Conservation (phyloP, 2,329 filamentous ascomycete genomes). For the Cercospora janseana region DNA sequence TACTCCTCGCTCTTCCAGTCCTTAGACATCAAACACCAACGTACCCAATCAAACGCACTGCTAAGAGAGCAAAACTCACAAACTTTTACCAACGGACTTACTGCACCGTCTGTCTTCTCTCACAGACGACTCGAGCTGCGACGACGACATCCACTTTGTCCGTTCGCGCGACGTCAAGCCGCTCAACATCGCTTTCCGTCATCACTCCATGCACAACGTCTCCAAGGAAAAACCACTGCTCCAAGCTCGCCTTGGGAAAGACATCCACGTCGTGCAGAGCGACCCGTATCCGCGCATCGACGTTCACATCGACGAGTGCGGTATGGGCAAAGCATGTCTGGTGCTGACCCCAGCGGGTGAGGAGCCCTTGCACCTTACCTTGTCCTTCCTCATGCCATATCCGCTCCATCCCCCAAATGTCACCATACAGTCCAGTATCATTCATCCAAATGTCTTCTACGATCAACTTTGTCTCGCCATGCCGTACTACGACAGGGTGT, state of each 20-base stretch:
- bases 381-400: conserved; percentile 21
- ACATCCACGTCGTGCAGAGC: conserved; percentile 25
- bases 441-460: conserved; percentile 28
- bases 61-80: too few relatives aligned
- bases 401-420: conserved; percentile 23
- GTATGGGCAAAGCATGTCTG: conserved; percentile 24
- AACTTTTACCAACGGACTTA: too few relatives aligned
- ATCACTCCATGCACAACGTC: neutral
- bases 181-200: conserved; percentile 5
- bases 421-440: conserved; percentile 22
- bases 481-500: conserved; percentile 20
- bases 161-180: neutral
- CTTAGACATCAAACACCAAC: too few relatives aligned
- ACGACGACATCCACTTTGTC: neutral
- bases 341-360: conserved; percentile 18
- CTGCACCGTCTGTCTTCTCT: too few relatives aligned
- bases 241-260: conserved; percentile 22
- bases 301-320: conserved; percentile 20
- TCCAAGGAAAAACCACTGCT: conserved; percentile 9
- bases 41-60: too few relatives aligned
- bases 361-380: conserved; percentile 23
- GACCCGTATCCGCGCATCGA: conserved; percentile 29
- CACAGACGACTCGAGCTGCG: neutral
- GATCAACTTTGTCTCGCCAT: conserved; percentile 29
- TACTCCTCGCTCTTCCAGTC: too few relatives aligned